phyloP scores from a whole-genome alignment of 345 rosid species.

The Brassica cretica region DNA sequence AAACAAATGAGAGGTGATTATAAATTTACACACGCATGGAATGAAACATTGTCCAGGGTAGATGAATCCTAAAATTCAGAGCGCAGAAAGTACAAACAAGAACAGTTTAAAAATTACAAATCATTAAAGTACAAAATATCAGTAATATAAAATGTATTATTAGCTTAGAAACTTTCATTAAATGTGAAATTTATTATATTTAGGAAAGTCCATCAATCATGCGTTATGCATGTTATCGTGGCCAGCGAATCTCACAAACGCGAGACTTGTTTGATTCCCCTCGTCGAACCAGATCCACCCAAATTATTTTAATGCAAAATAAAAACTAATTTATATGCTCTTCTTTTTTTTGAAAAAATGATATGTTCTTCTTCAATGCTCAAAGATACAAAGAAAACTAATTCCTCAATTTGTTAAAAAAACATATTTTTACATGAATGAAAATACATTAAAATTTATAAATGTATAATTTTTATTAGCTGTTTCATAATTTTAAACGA shows the following conservation, averaged over 20 bases:
- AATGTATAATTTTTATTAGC: too few species aligned
- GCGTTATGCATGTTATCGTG: constrained; percentile 40
- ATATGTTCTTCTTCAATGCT: background rate
- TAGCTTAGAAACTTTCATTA: constrained; percentile 9
- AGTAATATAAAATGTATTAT: background rate
- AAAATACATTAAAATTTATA: too few species aligned
- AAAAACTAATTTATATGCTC: background rate
- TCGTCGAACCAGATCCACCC: constrained; percentile 37
- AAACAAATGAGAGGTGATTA: background rate
- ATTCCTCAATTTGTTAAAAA: too few species aligned
- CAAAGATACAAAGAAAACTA: background rate
- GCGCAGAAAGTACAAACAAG: constrained; percentile 26
- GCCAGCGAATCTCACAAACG: constrained; percentile 39
- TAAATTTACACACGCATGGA: constrained; percentile 15
- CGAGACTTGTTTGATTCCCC: constrained; percentile 32
- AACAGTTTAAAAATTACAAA: constrained; percentile 17
- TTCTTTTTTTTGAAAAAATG: too few species aligned
- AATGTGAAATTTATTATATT: background rate
- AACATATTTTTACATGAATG: too few species aligned
- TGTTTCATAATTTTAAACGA: too few species aligned
- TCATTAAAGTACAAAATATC: background rate
- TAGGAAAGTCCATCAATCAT: constrained; percentile 23
- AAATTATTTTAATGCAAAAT: background rate
- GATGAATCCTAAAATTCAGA: background rate
- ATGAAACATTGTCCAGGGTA: constrained; percentile 8